Base-by-base conservation (phyloP, 1,284 basidiomycete genomes). In the Pholiota adiposa region DNA sequence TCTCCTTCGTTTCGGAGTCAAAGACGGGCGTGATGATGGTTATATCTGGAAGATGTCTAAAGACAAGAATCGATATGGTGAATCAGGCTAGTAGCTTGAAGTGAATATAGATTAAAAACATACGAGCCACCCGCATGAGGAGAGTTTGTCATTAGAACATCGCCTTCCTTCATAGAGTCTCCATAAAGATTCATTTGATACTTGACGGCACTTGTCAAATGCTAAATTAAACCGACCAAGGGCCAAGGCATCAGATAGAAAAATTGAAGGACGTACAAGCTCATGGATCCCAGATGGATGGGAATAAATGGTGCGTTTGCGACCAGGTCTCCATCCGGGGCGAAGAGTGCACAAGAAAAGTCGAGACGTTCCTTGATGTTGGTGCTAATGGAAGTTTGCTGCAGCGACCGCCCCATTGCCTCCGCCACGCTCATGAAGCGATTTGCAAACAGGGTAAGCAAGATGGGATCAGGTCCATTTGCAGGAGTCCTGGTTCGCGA, bases 371-470 rank as follows among this genome's bases (percentile, higher is more conserved):
- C 93, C 73, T 95, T 94, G 79, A 95, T 95, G 70, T 95, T 95
- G 18, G 92, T 94, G 67, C 89, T 92, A 67, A 97, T 96, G 1
- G 93, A 88, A 0, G 94, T 96, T 75, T 97, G 92, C 72, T 92
- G 93, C 9, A 97, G 79, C 0, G 91, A 91, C 33, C 92, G 83
- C 29, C 94, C 95, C 94, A 96, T 97, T 3, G 94, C 94, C 73
- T 97, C 93, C 4, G 93, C 93, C 27, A 95, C 90, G 69, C 89
- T 89, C 92, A 95, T 95, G 79, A 95, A 96, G 56, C 94, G 88
- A 70, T 96, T 95, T 23, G 93, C 92, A 68, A 96, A 96, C 29
- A 97, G 83, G 0, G 93, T 94, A 56, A 97, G 82, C 36, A 96
- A 77, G 66, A 97, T 94, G 1, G 94, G 93, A 72, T 97, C 94